A percentile compares a stretch with the other conserved stretches of the same genome.
These are phyloP conservation scores for Aspergillus amoenus DNA, from an alignment of 2,329 filamentous ascomycete species.

Conservation along the genomic window DNA sequence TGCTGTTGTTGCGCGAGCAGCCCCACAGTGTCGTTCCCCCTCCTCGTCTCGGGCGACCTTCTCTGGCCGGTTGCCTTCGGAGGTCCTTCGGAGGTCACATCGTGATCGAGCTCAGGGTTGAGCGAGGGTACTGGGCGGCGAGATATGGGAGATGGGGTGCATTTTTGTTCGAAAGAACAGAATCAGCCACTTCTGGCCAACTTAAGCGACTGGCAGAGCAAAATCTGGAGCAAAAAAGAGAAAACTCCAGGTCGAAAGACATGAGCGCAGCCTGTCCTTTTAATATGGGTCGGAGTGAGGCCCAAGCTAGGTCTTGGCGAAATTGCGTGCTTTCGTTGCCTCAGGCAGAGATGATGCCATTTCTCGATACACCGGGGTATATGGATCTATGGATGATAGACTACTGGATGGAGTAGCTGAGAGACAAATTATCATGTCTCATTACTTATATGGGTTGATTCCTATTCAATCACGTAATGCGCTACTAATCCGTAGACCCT, in stretches of 20 bases:
- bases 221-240: slow-evolving; percentile 2
- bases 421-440: no score
- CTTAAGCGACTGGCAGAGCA: not conserved
- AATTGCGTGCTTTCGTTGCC: slow-evolving; percentile 33
- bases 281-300: slow-evolving; percentile 28
- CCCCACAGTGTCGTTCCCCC: not conserved
- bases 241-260: slow-evolving; percentile 1
- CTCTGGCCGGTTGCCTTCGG: slow-evolving; percentile 21
- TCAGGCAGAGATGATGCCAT: not conserved
- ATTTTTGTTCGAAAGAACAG: not conserved
- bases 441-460: not conserved
- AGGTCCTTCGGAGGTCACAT: slow-evolving; percentile 23
- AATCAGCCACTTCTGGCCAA: not conserved
- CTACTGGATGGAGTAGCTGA: not conserved
- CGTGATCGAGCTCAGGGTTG: slow-evolving; percentile 2
- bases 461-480: no score
- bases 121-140: not conserved
- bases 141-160: not conserved
- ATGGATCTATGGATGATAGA: not conserved
- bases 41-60: not conserved
- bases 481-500: not conserved
- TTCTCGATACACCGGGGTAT: not conserved
- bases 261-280: slow-evolving; percentile 21
- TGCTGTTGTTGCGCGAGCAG: not conserved
- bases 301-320: slow-evolving; percentile 29